Conservation (phyloP, 1,284 basidiomycete genomes). For the Fomitopsis pinicola region DNA sequence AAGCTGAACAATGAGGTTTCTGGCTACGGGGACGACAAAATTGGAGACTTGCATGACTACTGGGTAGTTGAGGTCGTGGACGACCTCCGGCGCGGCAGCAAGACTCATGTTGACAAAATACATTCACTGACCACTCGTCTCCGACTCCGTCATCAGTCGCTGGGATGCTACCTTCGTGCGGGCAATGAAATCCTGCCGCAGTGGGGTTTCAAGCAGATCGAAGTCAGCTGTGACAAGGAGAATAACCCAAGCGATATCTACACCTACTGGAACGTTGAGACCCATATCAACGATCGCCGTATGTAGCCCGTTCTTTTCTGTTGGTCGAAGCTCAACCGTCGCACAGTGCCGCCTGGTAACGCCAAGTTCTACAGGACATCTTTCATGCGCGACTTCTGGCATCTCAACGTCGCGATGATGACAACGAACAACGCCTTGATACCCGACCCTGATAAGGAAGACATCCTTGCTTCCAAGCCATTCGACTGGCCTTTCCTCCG, state of each 20-base stretch:
- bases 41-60: conserved; percentile 88
- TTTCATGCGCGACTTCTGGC: conserved; percentile 96
- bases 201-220: conserved; percentile 99
- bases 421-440: conserved; percentile 98
- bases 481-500: conserved; percentile 93
- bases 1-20: conserved; percentile 93
- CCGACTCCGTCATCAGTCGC: conserved; percentile 74
- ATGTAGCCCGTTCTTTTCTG: conserved; percentile 31
- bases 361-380: conserved; percentile 85
- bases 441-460: conserved; percentile 97
- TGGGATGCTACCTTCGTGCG: conserved; percentile 89
- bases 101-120: conserved; percentile 62
- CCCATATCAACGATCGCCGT: conserved; percentile 93
- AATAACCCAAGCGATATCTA: conserved; percentile 81
- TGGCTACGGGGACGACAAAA: conserved; percentile 83
- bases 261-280: conserved; percentile 98
- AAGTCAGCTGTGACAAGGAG: conserved; percentile 91
- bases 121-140: conserved; percentile 90
- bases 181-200: conserved; percentile 89
- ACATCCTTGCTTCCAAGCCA: conserved; percentile 91
- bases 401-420: conserved; percentile 99
- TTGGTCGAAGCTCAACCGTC: not conserved
- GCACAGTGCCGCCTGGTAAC: conserved; percentile 77
- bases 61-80: conserved; percentile 96
- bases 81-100: conserved; percentile 68